Evolutionary conservation across 1,284 basidiomycete species (phyloP).

Genomic region (Sanghuangporus baumii): DNA sequence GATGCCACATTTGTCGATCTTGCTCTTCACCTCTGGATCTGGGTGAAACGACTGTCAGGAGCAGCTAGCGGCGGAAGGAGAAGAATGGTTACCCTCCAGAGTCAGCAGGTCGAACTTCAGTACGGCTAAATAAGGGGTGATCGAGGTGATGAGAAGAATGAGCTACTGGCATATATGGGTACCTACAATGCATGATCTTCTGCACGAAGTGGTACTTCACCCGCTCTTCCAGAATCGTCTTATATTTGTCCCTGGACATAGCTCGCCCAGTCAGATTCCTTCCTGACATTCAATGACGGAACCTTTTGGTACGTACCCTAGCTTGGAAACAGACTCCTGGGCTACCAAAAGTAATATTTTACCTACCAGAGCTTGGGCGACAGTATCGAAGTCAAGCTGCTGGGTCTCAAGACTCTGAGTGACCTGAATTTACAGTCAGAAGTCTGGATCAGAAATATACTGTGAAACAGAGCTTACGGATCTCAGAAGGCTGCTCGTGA

Average conservation of each 20-base stretch:
- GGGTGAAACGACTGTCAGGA: background rate
- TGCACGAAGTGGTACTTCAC: background rate
- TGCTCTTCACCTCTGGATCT: background rate
- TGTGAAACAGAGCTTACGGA: background rate
- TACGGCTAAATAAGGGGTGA: background rate
- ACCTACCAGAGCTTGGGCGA: background rate
- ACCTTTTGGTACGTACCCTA: background rate
- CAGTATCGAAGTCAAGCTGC: background rate
- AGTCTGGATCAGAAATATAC: background rate
- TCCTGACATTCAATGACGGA: background rate
- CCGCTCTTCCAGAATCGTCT: background rate
- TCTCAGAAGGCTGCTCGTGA: background rate
- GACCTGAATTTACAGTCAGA: background rate
- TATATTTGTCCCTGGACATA: background rate
- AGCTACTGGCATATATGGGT: background rate
- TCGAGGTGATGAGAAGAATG: background rate
- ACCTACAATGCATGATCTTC: background rate
- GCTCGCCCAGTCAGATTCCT: background rate
- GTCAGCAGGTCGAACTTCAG: background rate
- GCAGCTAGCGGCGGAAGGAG: background rate
- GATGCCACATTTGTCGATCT: background rate
- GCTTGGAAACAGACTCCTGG: background rate
- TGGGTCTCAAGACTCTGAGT: background rate
- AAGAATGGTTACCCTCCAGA: background rate
- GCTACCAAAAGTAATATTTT: background rate